Base-by-base conservation (phyloP, 1,284 basidiomycete genomes). In the Earliella scabrosa region DNA sequence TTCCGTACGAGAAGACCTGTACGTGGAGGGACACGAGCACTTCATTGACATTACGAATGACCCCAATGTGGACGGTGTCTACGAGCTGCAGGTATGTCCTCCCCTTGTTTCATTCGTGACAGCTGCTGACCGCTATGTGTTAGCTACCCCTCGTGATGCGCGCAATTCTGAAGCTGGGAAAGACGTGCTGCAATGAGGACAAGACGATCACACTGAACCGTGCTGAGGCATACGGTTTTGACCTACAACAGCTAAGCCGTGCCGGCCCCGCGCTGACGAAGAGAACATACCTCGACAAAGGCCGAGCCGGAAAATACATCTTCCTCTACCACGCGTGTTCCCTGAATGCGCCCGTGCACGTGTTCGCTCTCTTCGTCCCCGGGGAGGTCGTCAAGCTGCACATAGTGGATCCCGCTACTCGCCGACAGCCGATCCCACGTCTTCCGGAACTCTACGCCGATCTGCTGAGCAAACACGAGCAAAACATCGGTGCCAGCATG, bases 61-160 rank as follows among this genome's bases (percentile, higher is more conserved):
- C 66, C 93, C 96, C 0, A 95, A 94, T 68, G 93, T 98, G 8
- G 95, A 98, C 64, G 95, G 95, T 2, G 92, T 98, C 2, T 99
- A 91, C 68, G 97, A 99, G 75, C 82, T 91, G 35, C 94, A 98
- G 80, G 92, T 92, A 61, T 24, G 59, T 38, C 10, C 8, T 2
- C 5, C 3, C 3, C 3, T 10, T 26, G 13, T 13, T 4, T 35
- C 39, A 44, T 51, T 40, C 58, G n/a, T n/a, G n/a, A n/a, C n/a
- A n/a, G n/a, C n/a, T 34, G 54, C 45, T 54, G 38, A 56, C 8
- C 38, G 18, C 8, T 7, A 13, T 45, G 23, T 61, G n/a, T n/a
- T n/a, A 94, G 92, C 81, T 99, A 11, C 95, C 97, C 1, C 82
- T 97, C 11, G 76, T 91, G 39, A 82, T 93, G 53, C 90, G 97